Percentiles rank a stretch among this genome's conserved stretches.
Conservation (phyloP, 192 early-diverging fungal genomes). For the Ramicandelaber brevisporus region DNA sequence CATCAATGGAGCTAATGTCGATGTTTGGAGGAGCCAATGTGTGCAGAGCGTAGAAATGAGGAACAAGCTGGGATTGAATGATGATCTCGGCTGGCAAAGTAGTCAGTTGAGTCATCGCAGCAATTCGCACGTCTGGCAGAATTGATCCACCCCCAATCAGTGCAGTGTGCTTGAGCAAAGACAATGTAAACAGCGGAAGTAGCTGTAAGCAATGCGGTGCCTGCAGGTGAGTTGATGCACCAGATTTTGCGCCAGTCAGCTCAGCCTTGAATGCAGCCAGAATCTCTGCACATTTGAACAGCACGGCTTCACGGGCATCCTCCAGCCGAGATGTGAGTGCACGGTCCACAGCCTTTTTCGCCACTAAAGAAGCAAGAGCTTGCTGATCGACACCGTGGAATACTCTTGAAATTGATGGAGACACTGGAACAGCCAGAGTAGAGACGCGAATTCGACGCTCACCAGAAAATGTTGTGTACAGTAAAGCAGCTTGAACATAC, state of each 20-base stretch:
- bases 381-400: constrained; percentile 63
- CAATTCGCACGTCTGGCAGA: constrained; percentile 55
- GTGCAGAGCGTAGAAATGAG: constrained; percentile 66
- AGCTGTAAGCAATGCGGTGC: constrained; percentile 65
- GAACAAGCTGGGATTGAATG: constrained; percentile 35
- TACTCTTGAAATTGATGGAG: constrained; percentile 48
- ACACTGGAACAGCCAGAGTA: constrained; percentile 71
- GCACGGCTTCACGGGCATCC: constrained; percentile 78
- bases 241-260: constrained; percentile 36
- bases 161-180: constrained; percentile 51
- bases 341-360: constrained; percentile 81
- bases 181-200: constrained; percentile 57
- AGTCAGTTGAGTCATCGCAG: constrained; percentile 49
- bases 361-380: constrained; percentile 53
- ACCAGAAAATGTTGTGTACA: constrained; percentile 69
- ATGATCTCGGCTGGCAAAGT: constrained; percentile 58
- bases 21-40: too few relatives aligned
- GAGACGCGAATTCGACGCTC: constrained; percentile 86
- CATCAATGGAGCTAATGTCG: too few relatives aligned
- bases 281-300: constrained; percentile 70
- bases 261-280: constrained; percentile 66
- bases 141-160: constrained; percentile 36
- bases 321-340: constrained; percentile 65
- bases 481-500: constrained; percentile 84
- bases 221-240: constrained; percentile 56